Base-by-base conservation (phyloP, 257 asterid genomes). In the Knoxia roxburghii region DNA sequence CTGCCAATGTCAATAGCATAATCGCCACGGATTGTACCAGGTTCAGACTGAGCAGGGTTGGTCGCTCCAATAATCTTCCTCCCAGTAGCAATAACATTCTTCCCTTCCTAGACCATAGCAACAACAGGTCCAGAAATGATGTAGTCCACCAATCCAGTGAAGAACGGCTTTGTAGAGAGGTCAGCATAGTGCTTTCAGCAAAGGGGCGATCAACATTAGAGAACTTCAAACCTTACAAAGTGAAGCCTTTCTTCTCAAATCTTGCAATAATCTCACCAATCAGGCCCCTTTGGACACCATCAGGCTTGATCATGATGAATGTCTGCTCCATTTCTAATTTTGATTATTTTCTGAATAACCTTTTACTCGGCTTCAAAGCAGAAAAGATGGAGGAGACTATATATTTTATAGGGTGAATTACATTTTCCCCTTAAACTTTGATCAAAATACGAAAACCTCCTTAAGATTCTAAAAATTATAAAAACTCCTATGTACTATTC, bases 71-170 rank as follows among this genome's bases (percentile, higher is more conserved):
- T 93, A 79, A 93, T 86, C 85, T 84, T 90, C 68, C 99, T 88
- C 55, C 99, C 99, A 1, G 97, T 93, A 33, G 85, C 21, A 6
- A 93, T 97, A 4, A 87, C 97, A 67, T 78, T 77, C 87, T 88
- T 93, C 12, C 99, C 99, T 75, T 88, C 97, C 99, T 95, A 93
- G 65, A 93, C 97, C 96, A 93, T 90, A 1, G 97, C 99, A 65
- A 86, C 95, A 61, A 93, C 97, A 4, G 99, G 96, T 32, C 98
- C 97, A 20, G 96, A 89, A 61, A 88, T 64, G 39, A 89, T 93
- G 88, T 89, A 93, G 73, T 89, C 96, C 2, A 88, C 94, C 18
- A 89, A 92, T 39, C 90, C 90, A 40, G 57, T 83, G 70, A 93
- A 93, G 90, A 93, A 89, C 68, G 98, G 94, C 80, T 89, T 93